Evolutionary conservation across 1,284 basidiomycete genomes (phyloP).

Genomic region (Waitea zeae): DNA sequence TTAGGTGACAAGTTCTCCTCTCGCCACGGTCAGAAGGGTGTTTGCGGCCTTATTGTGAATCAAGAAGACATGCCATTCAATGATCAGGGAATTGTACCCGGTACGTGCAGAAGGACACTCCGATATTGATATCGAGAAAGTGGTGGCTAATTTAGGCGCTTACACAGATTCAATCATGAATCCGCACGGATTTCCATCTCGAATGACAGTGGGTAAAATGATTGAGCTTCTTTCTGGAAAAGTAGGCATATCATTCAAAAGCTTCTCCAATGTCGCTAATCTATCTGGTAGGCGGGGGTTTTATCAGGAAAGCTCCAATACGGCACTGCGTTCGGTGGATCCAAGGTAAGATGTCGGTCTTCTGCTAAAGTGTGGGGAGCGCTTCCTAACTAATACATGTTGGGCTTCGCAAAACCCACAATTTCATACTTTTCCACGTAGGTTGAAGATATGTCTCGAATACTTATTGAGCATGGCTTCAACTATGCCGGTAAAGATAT

Average conservation of each 20-base stretch:
- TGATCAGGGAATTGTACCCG: constrained; percentile 87
- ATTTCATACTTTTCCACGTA: no score
- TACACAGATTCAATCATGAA: constrained; percentile 94
- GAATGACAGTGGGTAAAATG: constrained; percentile 99
- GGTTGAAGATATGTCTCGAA: constrained; percentile 98
- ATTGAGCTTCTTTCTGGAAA: constrained; percentile 97
- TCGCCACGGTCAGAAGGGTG: constrained; percentile 97
- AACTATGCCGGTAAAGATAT: constrained; percentile 97
- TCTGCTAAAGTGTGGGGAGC: no score
- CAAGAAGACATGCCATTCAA: constrained; percentile 99
- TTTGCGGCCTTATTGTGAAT: constrained; percentile 95
- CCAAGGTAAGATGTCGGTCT: constrained; percentile 65
- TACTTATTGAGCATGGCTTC: constrained; percentile 91
- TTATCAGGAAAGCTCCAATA: constrained; percentile 79
- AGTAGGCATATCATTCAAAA: constrained; percentile 20
- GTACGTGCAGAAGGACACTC: constrained; percentile 22
- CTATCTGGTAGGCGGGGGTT: constrained; percentile 56
- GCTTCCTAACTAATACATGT: no score
- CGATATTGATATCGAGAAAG: not conserved
- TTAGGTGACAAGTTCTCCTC: constrained; percentile 98
- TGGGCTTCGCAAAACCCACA: no score
- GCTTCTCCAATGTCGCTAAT: not conserved
- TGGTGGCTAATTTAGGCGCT: not conserved
- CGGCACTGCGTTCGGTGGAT: constrained; percentile 94
- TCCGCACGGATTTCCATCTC: constrained; percentile 97